Evolutionary conservation across 208 protist genomes (phyloP).

Genomic region (Naegleria gruberi): DNA sequence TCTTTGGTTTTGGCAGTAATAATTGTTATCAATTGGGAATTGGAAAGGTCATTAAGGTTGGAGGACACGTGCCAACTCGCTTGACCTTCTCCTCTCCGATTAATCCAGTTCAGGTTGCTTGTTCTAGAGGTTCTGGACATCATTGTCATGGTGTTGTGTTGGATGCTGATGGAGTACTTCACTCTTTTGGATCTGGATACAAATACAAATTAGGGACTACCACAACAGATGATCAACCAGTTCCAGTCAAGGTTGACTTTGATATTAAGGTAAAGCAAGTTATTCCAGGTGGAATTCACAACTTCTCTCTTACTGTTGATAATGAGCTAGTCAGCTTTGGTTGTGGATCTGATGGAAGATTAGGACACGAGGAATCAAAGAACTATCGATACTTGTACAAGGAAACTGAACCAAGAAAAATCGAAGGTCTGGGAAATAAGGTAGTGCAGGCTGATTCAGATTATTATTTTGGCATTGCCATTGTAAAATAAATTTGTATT

Average conservation of each 20-base stretch:
- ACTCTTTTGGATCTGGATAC: conserved; percentile 1
- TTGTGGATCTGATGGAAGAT: neutral
- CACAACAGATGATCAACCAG: neutral
- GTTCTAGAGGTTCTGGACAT: neutral
- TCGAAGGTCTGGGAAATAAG: neutral
- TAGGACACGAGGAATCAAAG: neutral
- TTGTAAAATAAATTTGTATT: too few relatives aligned
- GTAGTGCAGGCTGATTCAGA: neutral
- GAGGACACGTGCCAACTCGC: neutral
- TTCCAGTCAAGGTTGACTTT: neutral
- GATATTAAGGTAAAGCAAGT: neutral
- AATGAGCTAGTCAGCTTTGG: neutral
- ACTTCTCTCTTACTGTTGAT: neutral
- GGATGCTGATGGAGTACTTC: neutral
- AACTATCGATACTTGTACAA: conserved; percentile 6
- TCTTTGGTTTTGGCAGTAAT: neutral
- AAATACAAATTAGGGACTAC: neutral
- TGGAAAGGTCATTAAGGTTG: neutral
- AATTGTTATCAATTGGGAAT: neutral
- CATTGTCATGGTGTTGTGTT: neutral
- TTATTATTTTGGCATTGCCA: neutral
- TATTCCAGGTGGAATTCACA: neutral
- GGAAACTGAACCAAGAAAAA: neutral
- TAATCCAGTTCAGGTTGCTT: neutral
- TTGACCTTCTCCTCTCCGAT: neutral